Evolutionary conservation across 192 early-diverging fungal species (phyloP).

Genomic region (Diversispora epigaea): DNA sequence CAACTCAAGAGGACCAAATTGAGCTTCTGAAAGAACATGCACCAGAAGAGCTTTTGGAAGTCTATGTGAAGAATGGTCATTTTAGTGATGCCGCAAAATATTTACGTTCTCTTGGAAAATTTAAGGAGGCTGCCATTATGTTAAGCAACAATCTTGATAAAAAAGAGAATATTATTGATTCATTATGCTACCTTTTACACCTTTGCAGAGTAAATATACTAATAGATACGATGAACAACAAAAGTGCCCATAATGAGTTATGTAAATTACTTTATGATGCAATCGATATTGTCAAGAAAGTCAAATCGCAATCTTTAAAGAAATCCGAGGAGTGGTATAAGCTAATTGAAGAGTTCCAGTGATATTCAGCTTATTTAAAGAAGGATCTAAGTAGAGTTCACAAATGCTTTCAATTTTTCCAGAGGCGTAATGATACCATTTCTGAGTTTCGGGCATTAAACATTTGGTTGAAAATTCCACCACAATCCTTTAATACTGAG

Average conservation of each 20-base stretch:
- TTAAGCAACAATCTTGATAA: not conserved
- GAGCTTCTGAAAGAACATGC: constrained; percentile 12
- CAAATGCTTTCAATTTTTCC: not conserved
- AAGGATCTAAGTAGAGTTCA: not conserved
- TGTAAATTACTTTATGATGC: not conserved
- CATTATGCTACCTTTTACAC: not conserved
- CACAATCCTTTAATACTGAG: not conserved
- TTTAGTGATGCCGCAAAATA: not conserved
- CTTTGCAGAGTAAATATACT: constrained; percentile 20
- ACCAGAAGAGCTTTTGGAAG: constrained; percentile 7
- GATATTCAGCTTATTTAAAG: constrained; percentile 20
- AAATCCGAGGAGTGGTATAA: not conserved
- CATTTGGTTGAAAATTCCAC: not conserved
- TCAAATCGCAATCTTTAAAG: not conserved
- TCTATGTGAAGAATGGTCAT: too few species aligned
- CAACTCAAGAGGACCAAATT: constrained; percentile 9
- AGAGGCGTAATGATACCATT: not conserved
- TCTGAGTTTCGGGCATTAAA: constrained; percentile 2
- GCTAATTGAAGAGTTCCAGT: constrained; percentile 2
- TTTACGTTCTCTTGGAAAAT: not conserved
- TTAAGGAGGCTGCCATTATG: constrained; percentile 1
- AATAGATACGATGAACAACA: not conserved
- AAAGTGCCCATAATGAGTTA: not conserved
- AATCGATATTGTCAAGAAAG: not conserved
- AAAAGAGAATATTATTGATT: not conserved